Evolutionary conservation across 106 monocot genomes (phyloP), one percentile per base, ranked within the genome.

Genomic region (Dendrobium officinale): DNA sequence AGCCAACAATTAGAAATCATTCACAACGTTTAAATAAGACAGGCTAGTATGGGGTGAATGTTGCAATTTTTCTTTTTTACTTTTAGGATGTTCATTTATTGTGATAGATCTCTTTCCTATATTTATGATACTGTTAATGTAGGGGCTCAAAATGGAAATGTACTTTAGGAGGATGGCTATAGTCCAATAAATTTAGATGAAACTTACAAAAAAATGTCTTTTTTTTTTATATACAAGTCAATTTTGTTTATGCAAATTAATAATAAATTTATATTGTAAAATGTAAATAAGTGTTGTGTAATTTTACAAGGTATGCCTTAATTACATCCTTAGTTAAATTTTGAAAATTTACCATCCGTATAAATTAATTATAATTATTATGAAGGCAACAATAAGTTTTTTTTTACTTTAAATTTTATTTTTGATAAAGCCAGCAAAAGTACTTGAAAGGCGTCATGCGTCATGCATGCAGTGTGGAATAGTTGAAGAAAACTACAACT

Each of bases 81-180:
- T 70, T 70, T 70, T 31, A 31, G 70, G 70, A 33, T 15, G 70
- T 70, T 70, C 70, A 70, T 70, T 70, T 70, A 70, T 37, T 70
- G 70, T 70, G 70, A 70, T 70, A 9, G 37, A 70, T 70, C 70
- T 70, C 70, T 70, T 31, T 70, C 70, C 70, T 27, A 20, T 70
- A 8, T 70, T 37, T 70, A 70, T 37, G 70, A 70, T 70, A 37
- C 6, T 70, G 33, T 70, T 70, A 37, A 37, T 61, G 33, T 27
- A 70, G 70, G 70, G 70, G 70, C 6, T 27, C 27, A 70, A 70
- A 70, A 70, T 70, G 37, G 70, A 70, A 13, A 15, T 61, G 61
- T 61, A 22, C 5, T 61, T n/a, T 61, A n/a, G 61, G 10, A 22
- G 61, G 61, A 61, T 22, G 19, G 61, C n/a, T 22, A 5, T 61